phyloP scores from a whole-genome alignment of 108 stramenopile species.

The Skeletonema grethae region DNA sequence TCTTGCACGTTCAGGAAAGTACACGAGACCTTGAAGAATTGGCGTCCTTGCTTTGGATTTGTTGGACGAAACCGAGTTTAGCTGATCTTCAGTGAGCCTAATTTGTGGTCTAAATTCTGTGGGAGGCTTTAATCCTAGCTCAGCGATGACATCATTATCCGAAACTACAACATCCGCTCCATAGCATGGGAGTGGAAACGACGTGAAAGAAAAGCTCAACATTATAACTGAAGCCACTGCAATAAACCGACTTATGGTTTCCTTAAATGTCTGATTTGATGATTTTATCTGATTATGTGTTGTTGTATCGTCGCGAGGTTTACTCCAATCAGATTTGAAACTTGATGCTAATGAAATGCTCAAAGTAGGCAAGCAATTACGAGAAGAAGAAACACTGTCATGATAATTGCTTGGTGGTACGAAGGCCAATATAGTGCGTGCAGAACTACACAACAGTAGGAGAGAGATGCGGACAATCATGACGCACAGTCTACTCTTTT shows the following conservation, averaged over 20 bases:
- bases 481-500: not conserved
- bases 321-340: not conserved
- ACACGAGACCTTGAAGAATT: conserved; percentile 49
- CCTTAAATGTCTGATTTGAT: not conserved
- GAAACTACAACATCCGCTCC: not conserved
- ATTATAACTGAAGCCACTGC: not conserved
- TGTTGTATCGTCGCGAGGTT: not conserved
- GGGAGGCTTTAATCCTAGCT: conserved; percentile 19
- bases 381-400: not conserved
- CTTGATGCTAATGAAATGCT: not conserved
- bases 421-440: not conserved
- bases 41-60: conserved; percentile 16
- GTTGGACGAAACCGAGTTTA: not conserved
- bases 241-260: not conserved
- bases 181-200: not conserved
- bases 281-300: not conserved
- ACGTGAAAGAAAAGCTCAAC: not conserved
- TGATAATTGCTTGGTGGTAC: not conserved
- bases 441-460: not conserved
- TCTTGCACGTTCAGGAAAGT: conserved; percentile 29
- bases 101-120: conserved; percentile 24
- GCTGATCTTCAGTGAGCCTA: not conserved
- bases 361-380: not conserved
- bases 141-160: not conserved
- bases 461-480: conserved; percentile 1